These are phyloP conservation scores for Malus asiatica DNA, from an alignment of 306 rosid species.

Conservation along the genomic window DNA sequence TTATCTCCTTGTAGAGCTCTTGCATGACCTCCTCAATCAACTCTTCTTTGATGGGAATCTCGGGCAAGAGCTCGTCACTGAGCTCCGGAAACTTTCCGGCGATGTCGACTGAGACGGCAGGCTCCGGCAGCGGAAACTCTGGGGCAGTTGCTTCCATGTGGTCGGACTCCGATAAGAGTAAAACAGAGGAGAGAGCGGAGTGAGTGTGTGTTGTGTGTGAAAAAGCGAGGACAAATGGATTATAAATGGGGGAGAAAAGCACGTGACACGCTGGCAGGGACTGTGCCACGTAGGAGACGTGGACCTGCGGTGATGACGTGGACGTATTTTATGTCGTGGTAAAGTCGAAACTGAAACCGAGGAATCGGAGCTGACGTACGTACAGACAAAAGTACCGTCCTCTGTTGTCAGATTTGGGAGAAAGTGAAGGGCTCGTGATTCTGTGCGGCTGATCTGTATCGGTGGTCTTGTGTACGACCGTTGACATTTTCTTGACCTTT, in stretches of 20 bases:
- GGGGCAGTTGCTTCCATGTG: not conserved
- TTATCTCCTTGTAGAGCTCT: slow-evolving; percentile 30
- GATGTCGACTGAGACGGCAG: not conserved
- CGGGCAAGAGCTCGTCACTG: slow-evolving; percentile 3
- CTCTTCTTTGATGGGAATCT: slow-evolving; percentile 23
- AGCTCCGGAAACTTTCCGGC: not conserved
- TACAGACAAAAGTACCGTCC: slow-evolving; percentile 9
- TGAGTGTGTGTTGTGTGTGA: not conserved
- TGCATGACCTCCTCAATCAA: slow-evolving; percentile 27
- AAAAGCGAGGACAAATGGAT: not conserved
- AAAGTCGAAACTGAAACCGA: not conserved
- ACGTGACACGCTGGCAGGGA: not conserved
- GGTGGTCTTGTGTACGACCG: not conserved
- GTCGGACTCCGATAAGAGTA: not conserved
- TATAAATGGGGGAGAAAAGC: not conserved
- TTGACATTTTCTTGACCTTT: not conserved
- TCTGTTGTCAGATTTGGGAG: not conserved
- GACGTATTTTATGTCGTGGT: not conserved
- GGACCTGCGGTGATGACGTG: slow-evolving; percentile 3
- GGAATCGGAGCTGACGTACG: slow-evolving; percentile 3
- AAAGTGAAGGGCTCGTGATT: not conserved
- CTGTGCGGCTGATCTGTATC: not conserved
- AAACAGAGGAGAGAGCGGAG: not conserved
- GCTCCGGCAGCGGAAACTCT: not conserved
- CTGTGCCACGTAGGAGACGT: slow-evolving; percentile 16